Conservation (phyloP, 495 filamentous ascomycete genomes). For the Astrothelium macrocarpum region DNA sequence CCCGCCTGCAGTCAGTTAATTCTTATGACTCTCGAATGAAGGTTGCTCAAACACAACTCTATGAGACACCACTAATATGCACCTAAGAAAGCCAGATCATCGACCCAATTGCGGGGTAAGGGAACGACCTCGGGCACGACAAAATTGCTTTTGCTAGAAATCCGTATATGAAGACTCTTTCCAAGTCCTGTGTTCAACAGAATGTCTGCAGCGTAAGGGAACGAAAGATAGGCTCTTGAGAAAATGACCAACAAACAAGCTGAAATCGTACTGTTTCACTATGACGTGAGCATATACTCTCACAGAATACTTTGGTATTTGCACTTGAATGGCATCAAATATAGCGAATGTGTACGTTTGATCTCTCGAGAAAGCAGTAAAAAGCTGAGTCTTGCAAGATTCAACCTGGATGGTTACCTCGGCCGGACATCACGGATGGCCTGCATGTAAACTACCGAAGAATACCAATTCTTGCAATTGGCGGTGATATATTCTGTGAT, state of each 20-base stretch:
- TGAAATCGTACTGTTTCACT: slow-evolving; percentile 46
- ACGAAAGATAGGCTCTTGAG: too few species aligned
- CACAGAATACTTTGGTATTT: slow-evolving; percentile 51
- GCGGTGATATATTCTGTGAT: slow-evolving; percentile 30
- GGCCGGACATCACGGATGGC: slow-evolving; percentile 20
- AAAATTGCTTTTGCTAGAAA: not conserved
- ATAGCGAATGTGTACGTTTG: slow-evolving; percentile 41
- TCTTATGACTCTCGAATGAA: not conserved
- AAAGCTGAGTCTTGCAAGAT: slow-evolving; percentile 14
- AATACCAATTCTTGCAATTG: slow-evolving; percentile 30
- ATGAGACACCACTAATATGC: too few species aligned
- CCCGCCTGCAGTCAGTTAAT: not conserved
- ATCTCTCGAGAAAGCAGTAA: not conserved
- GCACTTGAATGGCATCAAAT: slow-evolving; percentile 45
- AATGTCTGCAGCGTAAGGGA: too few species aligned
- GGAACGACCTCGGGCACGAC: not conserved
- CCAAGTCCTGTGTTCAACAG: too few species aligned
- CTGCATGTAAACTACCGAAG: slow-evolving; percentile 29
- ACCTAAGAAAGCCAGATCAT: too few species aligned
- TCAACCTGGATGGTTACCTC: slow-evolving; percentile 43
- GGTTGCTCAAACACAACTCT: too few species aligned
- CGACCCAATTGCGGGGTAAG: not conserved
- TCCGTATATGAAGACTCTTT: not conserved
- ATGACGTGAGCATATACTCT: slow-evolving; percentile 48
- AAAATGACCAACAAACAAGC: not conserved